Conservation (phyloP, 306 rosid genomes). For the Albizia julibrissin region DNA sequence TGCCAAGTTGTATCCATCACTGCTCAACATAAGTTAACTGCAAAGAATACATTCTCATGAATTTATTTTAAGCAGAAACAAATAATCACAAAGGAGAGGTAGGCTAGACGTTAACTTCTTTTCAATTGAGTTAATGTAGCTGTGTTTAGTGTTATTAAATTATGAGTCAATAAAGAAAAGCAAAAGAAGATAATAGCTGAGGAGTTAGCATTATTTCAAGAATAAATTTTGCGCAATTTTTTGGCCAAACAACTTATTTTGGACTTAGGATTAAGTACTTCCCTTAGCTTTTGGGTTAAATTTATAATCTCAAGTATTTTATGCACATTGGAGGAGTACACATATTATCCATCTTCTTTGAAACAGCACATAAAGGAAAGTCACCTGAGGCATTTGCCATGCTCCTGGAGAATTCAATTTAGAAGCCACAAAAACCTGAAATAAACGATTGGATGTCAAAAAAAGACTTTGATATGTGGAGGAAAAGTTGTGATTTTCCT, state of each 20-base stretch:
- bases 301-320: not conserved
- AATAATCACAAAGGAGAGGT: not conserved
- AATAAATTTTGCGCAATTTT: not conserved
- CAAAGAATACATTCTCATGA: not conserved
- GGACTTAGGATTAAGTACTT: not conserved
- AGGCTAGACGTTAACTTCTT: not conserved
- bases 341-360: not conserved
- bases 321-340: not conserved
- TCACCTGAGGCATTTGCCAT: constrained; percentile 99
- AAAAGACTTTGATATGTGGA: not conserved
- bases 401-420: constrained; percentile 97
- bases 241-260: not conserved
- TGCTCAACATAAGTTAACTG: not conserved
- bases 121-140: not conserved
- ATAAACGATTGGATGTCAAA: constrained; percentile 24
- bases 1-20: not conserved
- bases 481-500: not conserved
- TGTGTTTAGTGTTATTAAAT: not conserved
- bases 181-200: not conserved
- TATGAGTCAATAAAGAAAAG: not conserved
- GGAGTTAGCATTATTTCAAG: not conserved
- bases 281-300: not conserved
- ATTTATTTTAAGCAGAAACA: not conserved
- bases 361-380: not conserved
- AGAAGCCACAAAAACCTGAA: constrained; percentile 89